Evolutionary conservation across 139 green algal species (phyloP).

Genomic region (Marvania coccoides): DNA sequence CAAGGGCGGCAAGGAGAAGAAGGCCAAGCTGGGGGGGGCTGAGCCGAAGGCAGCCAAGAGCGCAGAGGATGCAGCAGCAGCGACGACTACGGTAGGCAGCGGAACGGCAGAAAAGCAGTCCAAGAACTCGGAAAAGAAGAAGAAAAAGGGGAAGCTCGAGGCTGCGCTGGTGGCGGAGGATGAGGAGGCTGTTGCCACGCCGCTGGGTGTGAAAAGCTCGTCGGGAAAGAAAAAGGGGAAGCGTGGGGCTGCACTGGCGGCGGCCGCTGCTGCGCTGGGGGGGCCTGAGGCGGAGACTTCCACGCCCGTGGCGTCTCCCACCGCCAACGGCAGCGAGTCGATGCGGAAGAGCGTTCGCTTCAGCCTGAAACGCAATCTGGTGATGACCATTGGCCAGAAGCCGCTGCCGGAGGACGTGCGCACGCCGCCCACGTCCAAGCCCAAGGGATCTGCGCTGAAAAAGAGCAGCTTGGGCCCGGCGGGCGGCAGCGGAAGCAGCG

Average conservation of each 20-base stretch:
- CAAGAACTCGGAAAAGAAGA: background rate
- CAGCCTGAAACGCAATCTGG: constrained; percentile 65
- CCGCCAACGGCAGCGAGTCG: background rate
- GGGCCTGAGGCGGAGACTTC: background rate
- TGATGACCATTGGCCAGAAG: constrained; percentile 54
- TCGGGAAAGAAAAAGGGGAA: background rate
- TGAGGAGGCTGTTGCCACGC: background rate
- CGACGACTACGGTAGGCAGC: background rate
- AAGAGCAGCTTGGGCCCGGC: background rate
- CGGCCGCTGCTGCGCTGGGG: background rate
- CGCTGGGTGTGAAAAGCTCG: too few species aligned
- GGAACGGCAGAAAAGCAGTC: background rate
- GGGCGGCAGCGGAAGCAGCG: background rate
- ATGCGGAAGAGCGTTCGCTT: constrained; percentile 55
- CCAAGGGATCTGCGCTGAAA: constrained; percentile 55
- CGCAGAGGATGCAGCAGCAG: background rate
- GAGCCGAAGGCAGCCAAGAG: background rate
- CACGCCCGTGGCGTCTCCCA: background rate
- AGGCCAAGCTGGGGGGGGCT: background rate
- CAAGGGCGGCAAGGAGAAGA: constrained; percentile 1
- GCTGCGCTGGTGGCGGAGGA: background rate
- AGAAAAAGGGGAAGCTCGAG: background rate
- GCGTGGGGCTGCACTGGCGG: background rate
- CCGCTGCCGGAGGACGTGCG: constrained; percentile 54
- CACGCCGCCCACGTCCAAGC: constrained; percentile 54